Evolutionary conservation across 345 rosid species (phyloP), one percentile per base, ranked within the genome.

Genomic region (Anastatica hierochuntica): DNA sequence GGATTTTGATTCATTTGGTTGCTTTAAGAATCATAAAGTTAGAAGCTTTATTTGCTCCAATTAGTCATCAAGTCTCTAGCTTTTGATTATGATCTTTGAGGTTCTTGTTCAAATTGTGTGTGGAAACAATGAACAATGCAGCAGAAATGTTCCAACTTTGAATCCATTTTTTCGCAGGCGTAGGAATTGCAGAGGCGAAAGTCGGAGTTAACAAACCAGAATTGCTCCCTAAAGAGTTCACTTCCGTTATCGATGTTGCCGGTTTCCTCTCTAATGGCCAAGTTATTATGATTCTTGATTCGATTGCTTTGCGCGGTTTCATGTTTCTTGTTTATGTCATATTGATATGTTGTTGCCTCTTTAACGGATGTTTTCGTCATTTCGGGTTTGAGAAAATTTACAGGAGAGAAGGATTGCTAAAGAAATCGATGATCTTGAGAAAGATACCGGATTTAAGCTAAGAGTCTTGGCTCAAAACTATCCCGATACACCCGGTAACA

Each of bases 251-350:
- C 48, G 96, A 90, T 71, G 92, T 79, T 3, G 95, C 96, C 7
- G 96, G 83, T 12, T 84, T 90, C 68, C 96, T 90, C 59, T 90
- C 96, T 18, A 81, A 79, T 59, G 98, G 96, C 68, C 98, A 90
- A 89, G 94, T 84, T 14, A 7, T n/a, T n/a, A n/a, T n/a, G n/a
- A n/a, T n/a, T n/a, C n/a, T n/a, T n/a, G n/a, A n/a, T n/a, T n/a
- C n/a, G n/a, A n/a, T n/a, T n/a, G n/a, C n/a, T n/a, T n/a, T n/a
- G n/a, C n/a, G n/a, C n/a, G n/a, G n/a, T n/a, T n/a, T n/a, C n/a
- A n/a, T n/a, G n/a, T n/a, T n/a, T n/a, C n/a, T n/a, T n/a, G n/a
- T n/a, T n/a, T n/a, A n/a, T n/a, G n/a, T 17, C 26, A 7, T 43
- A 15, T 10, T 24, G 3, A 24, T 7, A 24, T 7, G 3, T 24